Evolutionary conservation across 2,329 filamentous ascomycete species (phyloP).

Genomic region (Fusarium oxysporum): DNA sequence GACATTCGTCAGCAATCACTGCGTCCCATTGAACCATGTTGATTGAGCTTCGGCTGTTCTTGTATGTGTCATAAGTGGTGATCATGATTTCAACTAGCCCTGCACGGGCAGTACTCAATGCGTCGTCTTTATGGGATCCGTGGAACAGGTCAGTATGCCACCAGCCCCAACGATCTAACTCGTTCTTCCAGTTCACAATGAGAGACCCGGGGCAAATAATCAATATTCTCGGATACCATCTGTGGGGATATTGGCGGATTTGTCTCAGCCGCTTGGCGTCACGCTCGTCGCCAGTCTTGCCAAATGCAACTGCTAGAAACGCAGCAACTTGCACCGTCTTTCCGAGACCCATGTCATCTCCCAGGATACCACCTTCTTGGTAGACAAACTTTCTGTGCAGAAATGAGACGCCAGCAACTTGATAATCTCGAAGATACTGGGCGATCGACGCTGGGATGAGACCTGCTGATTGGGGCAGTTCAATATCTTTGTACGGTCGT

Average conservation of each 20-base stretch:
- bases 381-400: slow-evolving; percentile 90
- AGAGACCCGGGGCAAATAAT: slow-evolving; percentile 91
- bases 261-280: slow-evolving; percentile 91
- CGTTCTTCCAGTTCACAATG: slow-evolving; percentile 90
- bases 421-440: slow-evolving; percentile 92
- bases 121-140: slow-evolving; percentile 74
- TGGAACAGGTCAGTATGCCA: slow-evolving; percentile 91
- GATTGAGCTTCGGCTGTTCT: slow-evolving; percentile 76
- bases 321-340: slow-evolving; percentile 97
- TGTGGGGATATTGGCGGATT: slow-evolving; percentile 70
- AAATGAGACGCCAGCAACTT: slow-evolving; percentile 86
- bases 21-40: slow-evolving; percentile 94
- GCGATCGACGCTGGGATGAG: slow-evolving; percentile 89
- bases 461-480: slow-evolving; percentile 79
- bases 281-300: slow-evolving; percentile 90
- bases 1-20: slow-evolving; percentile 94
- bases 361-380: slow-evolving; percentile 89
- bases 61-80: slow-evolving; percentile 93
- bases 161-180: slow-evolving; percentile 92
- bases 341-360: slow-evolving; percentile 97
- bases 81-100: slow-evolving; percentile 91
- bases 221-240: slow-evolving; percentile 82
- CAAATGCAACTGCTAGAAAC: slow-evolving; percentile 90
- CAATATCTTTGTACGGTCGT: slow-evolving; percentile 78
- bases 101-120: slow-evolving; percentile 76